Conservation (phyloP, 331 rosid species). For the Erythrophleum ivorense region DNA sequence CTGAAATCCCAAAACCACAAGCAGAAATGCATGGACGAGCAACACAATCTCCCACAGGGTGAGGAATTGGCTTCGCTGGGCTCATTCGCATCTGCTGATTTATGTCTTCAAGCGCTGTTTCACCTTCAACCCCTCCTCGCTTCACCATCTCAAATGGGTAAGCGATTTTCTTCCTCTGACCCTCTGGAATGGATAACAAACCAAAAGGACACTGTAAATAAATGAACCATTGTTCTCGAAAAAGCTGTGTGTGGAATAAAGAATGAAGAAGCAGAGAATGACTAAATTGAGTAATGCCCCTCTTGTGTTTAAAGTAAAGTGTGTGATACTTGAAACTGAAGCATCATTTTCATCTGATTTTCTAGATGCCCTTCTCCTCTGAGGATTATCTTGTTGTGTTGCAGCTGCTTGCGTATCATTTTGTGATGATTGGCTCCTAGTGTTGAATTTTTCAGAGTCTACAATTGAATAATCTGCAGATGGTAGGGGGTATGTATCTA, state of each 20-base stretch:
- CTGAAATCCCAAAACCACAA: conserved; percentile 23
- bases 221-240: neutral
- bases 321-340: conserved; percentile 46
- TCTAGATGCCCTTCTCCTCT: conserved; percentile 36
- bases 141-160: conserved; percentile 32
- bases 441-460: conserved; percentile 41
- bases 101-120: conserved; percentile 27
- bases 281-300: conserved; percentile 6
- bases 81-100: conserved; percentile 32
- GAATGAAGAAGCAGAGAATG: neutral
- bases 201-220: neutral
- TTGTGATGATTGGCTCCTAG: conserved; percentile 37
- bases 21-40: conserved; percentile 1
- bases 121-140: conserved; percentile 36
- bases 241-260: neutral
- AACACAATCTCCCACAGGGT: conserved; percentile 24
- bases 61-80: conserved; percentile 35
- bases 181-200: neutral
- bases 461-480: conserved; percentile 28
- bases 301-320: conserved; percentile 3
- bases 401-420: conserved; percentile 37
- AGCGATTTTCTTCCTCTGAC: conserved; percentile 1
- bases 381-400: conserved; percentile 28
- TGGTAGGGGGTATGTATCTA: neutral
- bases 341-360: conserved; percentile 38